phyloP scores from a whole-genome alignment of 257 asterid species.

The Solanum neorickii region DNA sequence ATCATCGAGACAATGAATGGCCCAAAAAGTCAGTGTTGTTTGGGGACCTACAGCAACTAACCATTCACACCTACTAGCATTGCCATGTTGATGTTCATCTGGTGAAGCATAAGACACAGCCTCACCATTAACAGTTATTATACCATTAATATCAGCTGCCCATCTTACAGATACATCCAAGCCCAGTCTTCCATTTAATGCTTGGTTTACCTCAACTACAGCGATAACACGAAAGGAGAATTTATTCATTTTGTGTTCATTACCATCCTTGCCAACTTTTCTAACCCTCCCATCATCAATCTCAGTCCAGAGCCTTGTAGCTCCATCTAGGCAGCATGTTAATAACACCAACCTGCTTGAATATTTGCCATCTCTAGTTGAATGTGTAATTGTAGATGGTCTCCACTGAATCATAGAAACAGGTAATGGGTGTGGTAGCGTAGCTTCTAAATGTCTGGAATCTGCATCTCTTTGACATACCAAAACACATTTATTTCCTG shows the following conservation, averaged over 20 bases:
- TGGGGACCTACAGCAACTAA: constrained; percentile 75
- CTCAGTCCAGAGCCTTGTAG: constrained; percentile 92
- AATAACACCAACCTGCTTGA: constrained; percentile 53
- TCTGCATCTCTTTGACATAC: constrained; percentile 44
- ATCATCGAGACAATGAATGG: constrained; percentile 91
- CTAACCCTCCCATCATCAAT: constrained; percentile 68
- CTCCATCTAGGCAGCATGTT: constrained; percentile 83
- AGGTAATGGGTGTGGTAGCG: constrained; percentile 74
- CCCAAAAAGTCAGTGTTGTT: constrained; percentile 52
- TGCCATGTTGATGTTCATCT: constrained; percentile 39
- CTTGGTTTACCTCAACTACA: constrained; percentile 71
- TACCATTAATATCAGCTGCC: constrained; percentile 65
- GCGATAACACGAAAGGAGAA: constrained; percentile 61
- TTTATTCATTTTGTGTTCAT: constrained; percentile 39
- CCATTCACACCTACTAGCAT: constrained; percentile 85
- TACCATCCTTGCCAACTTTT: constrained; percentile 50
- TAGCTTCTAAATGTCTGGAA: constrained; percentile 31
- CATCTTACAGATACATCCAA: constrained; percentile 58
- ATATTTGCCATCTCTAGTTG: constrained; percentile 31
- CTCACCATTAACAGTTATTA: constrained; percentile 28
- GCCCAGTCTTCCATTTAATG: constrained; percentile 55
- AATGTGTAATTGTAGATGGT: constrained; percentile 54
- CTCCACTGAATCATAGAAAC: constrained; percentile 89
- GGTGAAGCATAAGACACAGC: constrained; percentile 33
- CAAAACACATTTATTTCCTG: constrained; percentile 40